These are phyloP conservation scores for Phytophthora sojae DNA, from an alignment of 352 stramenopile species.

Conservation along the genomic window DNA sequence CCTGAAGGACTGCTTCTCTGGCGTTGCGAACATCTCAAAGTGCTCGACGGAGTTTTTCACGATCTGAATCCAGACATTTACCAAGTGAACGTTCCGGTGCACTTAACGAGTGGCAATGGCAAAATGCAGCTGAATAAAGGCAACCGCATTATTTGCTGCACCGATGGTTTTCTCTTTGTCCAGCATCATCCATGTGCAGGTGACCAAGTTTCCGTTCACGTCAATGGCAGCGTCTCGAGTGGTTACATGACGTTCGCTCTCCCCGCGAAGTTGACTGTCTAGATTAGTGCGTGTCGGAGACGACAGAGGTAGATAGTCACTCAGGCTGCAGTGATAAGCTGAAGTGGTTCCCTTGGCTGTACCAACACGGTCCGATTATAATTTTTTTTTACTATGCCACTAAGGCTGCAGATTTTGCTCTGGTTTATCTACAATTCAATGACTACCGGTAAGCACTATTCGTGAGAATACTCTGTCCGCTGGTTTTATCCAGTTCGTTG, in stretches of 20 bases:
- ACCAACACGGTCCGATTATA: no score
- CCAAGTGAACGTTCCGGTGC: slow-evolving; percentile 14
- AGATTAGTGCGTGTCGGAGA: no score
- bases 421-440: no score
- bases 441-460: no score
- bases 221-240: no score
- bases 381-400: no score
- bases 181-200: slow-evolving; percentile 16
- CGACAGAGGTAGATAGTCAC: no score
- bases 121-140: slow-evolving; percentile 17
- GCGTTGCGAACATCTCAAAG: slow-evolving; percentile 18
- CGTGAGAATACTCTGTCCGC: no score
- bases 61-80: slow-evolving; percentile 12
- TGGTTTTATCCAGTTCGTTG: no score
- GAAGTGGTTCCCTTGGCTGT: no score
- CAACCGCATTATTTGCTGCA: slow-evolving; percentile 11
- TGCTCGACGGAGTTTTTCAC: slow-evolving; percentile 1
- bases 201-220: slow-evolving; percentile 9
- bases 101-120: slow-evolving; percentile 5
- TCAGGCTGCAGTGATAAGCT: no score
- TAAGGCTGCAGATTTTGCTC: no score
- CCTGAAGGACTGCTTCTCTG: slow-evolving; percentile 8
- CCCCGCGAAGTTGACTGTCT: slow-evolving; percentile 12
- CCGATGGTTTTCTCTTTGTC: slow-evolving; percentile 3
- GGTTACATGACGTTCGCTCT: slow-evolving; percentile 20